Evolutionary conservation across 75 land plant genomes (phyloP).

Genomic region (Pseudotsuga menziesii): DNA sequence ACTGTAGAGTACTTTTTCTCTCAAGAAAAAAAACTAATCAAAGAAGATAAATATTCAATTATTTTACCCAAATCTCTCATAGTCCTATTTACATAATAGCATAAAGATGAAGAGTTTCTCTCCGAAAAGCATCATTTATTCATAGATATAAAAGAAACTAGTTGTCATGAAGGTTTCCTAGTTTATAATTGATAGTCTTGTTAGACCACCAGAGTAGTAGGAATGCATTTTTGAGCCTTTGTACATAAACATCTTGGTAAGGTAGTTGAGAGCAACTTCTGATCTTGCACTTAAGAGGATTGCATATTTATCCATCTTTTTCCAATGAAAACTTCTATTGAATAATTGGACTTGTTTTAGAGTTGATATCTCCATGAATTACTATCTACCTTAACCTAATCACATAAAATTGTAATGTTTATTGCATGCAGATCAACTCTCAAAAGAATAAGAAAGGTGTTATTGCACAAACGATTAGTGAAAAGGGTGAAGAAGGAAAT

Average conservation of each 20-base stretch:
- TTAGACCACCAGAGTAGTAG: background rate
- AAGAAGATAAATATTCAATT: background rate
- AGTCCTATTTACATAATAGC: background rate
- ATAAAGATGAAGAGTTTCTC: background rate
- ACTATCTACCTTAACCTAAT: background rate
- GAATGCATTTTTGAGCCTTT: background rate
- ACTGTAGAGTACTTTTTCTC: background rate
- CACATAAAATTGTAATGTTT: background rate
- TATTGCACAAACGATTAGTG: conserved; percentile 94
- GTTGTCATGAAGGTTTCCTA: background rate
- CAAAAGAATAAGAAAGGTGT: conserved; percentile 99
- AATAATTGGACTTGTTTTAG: background rate
- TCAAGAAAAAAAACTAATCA: background rate
- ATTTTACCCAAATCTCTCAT: background rate
- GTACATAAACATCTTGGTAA: background rate
- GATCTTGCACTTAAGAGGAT: background rate
- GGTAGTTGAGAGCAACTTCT: background rate
- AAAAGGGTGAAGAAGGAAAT: conserved; percentile 93
- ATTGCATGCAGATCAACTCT: conserved; percentile 70
- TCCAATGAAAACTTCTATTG: background rate
- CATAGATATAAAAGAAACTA: background rate
- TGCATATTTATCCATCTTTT: background rate
- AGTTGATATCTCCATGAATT: background rate
- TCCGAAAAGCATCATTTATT: background rate
- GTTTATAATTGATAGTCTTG: background rate